A percentile compares a stretch with the other conserved stretches of the same genome.
Conservation (phyloP, 768 basidiomycete species). For the Termitomyces bulborhizus region DNA sequence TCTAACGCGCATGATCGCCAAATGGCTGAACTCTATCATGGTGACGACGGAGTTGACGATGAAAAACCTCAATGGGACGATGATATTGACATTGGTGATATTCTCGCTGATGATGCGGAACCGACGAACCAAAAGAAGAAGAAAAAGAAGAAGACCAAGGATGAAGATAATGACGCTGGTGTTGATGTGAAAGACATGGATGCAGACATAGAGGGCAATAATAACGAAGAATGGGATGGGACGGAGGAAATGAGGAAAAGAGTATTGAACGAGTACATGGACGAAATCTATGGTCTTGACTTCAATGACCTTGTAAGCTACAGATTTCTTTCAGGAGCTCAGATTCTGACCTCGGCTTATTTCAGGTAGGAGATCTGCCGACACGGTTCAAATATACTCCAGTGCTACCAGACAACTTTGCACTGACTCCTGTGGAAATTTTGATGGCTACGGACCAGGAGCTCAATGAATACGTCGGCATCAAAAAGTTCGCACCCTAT, state of each 20-base stretch:
- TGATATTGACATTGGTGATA: constrained; percentile 77
- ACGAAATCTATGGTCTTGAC: constrained; percentile 84
- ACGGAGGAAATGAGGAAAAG: constrained; percentile 88
- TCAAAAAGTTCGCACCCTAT: constrained; percentile 92
- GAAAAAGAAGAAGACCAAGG: constrained; percentile 36
- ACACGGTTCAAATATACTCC: constrained; percentile 93
- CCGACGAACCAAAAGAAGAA: constrained; percentile 47
- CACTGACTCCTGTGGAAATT: constrained; percentile 79
- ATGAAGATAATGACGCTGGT: constrained; percentile 39
- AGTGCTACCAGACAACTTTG: constrained; percentile 54
- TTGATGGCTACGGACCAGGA: constrained; percentile 89
- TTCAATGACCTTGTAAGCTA: constrained; percentile 89
- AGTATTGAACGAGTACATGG: constrained; percentile 84
- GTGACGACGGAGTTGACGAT: constrained; percentile 31
- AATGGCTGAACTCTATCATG: constrained; percentile 70
- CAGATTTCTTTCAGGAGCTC: background rate
- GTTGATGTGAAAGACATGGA: constrained; percentile 57
- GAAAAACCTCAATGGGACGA: constrained; percentile 88
- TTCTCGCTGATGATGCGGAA: constrained; percentile 29
- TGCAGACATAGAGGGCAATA: constrained; percentile 36
- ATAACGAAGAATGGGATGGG: constrained; percentile 74
- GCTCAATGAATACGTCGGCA: constrained; percentile 83
- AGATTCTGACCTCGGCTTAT: constrained; percentile 3
- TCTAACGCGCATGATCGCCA: constrained; percentile 77
- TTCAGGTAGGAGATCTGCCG: constrained; percentile 79